Base-by-base conservation (phyloP, 495 filamentous ascomycete genomes). In the Usnea hakonensis region DNA sequence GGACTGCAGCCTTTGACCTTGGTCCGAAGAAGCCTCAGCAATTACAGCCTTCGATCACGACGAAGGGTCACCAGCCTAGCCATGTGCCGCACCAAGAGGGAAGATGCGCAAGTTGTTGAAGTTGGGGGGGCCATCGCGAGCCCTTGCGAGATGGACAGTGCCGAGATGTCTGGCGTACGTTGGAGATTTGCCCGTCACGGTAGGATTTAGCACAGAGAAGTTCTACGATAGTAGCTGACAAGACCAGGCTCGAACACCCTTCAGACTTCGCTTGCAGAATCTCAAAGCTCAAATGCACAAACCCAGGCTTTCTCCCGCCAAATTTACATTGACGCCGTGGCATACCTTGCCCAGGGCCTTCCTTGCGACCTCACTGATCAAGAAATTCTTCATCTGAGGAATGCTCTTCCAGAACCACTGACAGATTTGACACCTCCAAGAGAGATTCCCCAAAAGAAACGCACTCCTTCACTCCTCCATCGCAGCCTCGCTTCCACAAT, bases 311-410 rank as follows among this genome's bases (percentile, higher is more conserved):
- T 69, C 43, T 64, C 67, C 44, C 65, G 67, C 37, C 58, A 69
- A 21, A 76, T 89, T 1, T 91, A 89, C 69, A 75, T 91, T 30
- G 80, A 85, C 67, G 81, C 85, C 46, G 59, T 89, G 9, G 76
- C 80, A 9, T 89, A 90, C 68, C 75, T 91, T 5, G 79, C 90
- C 3, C 79, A 81, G 55, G 88, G 82, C 0, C 76, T 91, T 0
- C 88, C 89, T 0, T 54, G 68, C 5, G 61, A 6, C 70, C 75
- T 43, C 73, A 80, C 62, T 64, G 67, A 9, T 54, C 76, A 33
- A 73, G 76, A 66, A 38, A 17, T 32, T 13, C 28, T 28, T 16
- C 55, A 59, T 40, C 70, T 87, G 7, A 75, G 70, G 1, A 71
- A 67, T 33, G 72, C 81, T 5, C 67, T 85, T 21, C 83, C 83